Evolutionary conservation across 2,329 filamentous ascomycete species (phyloP), one percentile per base, ranked within the genome.

Genomic region (Neofusicoccum cordaticola): DNA sequence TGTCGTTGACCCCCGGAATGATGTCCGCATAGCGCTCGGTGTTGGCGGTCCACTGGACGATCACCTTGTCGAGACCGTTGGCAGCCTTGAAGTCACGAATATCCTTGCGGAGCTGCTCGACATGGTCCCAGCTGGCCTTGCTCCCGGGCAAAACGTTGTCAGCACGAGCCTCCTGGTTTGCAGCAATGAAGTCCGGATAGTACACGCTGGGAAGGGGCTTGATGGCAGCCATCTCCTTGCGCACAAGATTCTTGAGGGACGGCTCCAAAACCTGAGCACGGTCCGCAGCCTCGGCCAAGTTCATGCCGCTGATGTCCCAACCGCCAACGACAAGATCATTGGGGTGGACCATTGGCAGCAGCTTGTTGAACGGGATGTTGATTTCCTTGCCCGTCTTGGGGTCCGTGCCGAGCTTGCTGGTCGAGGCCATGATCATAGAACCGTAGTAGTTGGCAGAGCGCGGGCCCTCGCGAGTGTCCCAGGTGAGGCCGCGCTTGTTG

Each of bases 161-260:
- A 69, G 94, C 95, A 74, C 95, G 91, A 75, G 93, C 93, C 79
- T 95, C 93, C 82, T 99, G 95, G 83, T 99, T 99, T 77, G 95
- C 91, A 70, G 95, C 95, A 75, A 99, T 99, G 84, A 99, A 99
- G 81, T 98, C 95, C 1, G 95, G 95, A 79, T 99, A 99, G 86
- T 99, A 99, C 81, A 98, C 90, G 79, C 91, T 94, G 27, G 93
- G 94, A 68, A 98, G 86, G 35, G 95, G 95, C 71, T 89, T 88
- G 88, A 98, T 91, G 71, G 84, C 83, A 67, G 88, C 83, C 93
- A 98, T 94, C 82, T 98, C 92, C 85, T 98, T 97, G 81, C 88
- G 89, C 72, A 99, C 90, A 73, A 91, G 86, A 64, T 84, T 82
- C 86, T 99, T 99, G 74, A 99, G 85, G 35, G 91, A 89, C n/a